Percentiles rank a stretch among this genome's conserved stretches.
Conservation (phyloP, 306 rosid species). For the Trichosanthes cucumerina region DNA sequence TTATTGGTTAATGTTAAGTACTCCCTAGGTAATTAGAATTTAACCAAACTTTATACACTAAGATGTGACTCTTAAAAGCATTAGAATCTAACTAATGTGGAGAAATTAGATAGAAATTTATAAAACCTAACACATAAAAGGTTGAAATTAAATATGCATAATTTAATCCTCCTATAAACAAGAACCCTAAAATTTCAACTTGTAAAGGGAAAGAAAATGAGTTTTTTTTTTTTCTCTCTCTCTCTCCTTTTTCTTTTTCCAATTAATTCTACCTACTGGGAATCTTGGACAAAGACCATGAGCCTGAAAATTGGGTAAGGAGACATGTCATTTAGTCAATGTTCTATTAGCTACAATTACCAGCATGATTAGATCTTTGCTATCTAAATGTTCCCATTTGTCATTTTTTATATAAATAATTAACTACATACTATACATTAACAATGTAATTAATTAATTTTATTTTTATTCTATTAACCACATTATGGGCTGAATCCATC, state of each 20-base stretch:
- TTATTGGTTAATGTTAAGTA: no score
- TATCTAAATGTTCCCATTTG: neutral
- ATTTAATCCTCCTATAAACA: neutral
- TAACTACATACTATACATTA: neutral
- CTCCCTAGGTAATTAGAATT: no score
- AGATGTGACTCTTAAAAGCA: no score
- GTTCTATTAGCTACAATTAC: neutral
- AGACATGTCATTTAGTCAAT: constrained; percentile 2
- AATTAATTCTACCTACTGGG: neutral
- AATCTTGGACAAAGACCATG: constrained; percentile 1
- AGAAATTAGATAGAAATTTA: no score
- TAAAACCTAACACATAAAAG: no score
- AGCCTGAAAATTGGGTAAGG: constrained; percentile 6
- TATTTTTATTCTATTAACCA: neutral
- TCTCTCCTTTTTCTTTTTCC: neutral
- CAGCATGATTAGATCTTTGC: neutral
- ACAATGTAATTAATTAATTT: neutral
- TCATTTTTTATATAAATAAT: neutral
- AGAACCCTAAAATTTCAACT: neutral
- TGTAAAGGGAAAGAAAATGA: neutral
- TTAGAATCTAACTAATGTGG: no score
- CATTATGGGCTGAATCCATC: neutral
- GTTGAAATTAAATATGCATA: no score
- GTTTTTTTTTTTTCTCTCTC: neutral
- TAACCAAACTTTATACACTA: no score